A percentile compares a stretch with the other conserved stretches of the same genome.
Conservation (phyloP, 768 basidiomycete genomes). For the Hydnum rufescens region DNA sequence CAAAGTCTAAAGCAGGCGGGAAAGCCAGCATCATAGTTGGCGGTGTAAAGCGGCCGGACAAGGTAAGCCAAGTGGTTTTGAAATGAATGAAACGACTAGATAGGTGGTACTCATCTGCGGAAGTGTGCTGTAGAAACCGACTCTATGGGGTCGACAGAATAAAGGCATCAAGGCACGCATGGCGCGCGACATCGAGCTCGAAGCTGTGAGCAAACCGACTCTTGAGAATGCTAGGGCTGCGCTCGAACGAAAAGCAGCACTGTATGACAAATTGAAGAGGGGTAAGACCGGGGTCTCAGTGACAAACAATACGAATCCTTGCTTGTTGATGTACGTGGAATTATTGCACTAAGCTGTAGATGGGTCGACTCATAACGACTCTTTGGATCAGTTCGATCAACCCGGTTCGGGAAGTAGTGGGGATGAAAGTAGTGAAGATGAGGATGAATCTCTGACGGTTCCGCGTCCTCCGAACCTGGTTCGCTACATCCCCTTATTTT, state of each 20-base stretch:
- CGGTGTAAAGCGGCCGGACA: slow-evolving; percentile 45
- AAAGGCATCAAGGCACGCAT: slow-evolving; percentile 49
- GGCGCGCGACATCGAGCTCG: slow-evolving; percentile 47
- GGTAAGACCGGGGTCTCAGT: slow-evolving; percentile 56
- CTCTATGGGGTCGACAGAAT: slow-evolving; percentile 61
- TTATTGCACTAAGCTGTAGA: slow-evolving; percentile 3
- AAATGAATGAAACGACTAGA: background rate
- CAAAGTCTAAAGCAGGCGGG: slow-evolving; percentile 42
- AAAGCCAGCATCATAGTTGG: background rate
- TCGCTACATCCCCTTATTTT: background rate
- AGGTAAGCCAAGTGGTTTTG: slow-evolving; percentile 25
- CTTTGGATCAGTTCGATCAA: background rate
- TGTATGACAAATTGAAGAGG: slow-evolving; percentile 58
- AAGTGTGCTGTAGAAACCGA: slow-evolving; percentile 37
- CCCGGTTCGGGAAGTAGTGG: background rate
- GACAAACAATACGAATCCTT: slow-evolving; percentile 54
- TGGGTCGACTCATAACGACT: background rate
- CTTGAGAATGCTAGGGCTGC: slow-evolving; percentile 50
- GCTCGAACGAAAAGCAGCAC: slow-evolving; percentile 56
- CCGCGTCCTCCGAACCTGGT: slow-evolving; percentile 21
- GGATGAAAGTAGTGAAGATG: slow-evolving; percentile 22
- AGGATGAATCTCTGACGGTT: slow-evolving; percentile 54
- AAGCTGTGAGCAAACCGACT: slow-evolving; percentile 46
- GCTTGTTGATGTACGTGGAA: slow-evolving; percentile 50
- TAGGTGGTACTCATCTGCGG: background rate